phyloP scores from a whole-genome alignment of 768 basidiomycete genomes.

The Naganishia antarctica region DNA sequence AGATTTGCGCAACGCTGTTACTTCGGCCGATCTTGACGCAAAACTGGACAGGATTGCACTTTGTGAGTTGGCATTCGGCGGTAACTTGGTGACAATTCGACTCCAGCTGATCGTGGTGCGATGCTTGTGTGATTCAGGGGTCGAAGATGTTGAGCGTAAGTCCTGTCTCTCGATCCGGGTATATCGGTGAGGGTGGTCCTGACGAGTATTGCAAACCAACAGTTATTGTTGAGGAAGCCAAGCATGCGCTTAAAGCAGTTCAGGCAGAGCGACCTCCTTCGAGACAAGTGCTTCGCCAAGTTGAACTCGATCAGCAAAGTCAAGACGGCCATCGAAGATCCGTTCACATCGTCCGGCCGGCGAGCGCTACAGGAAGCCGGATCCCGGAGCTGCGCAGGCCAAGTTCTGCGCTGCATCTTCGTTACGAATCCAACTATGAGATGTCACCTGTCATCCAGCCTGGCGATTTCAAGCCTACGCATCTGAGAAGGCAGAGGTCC shows the following conservation, averaged over 20 bases:
- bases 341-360: neutral
- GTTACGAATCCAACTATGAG: conserved; percentile 12
- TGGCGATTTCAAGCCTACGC: conserved; percentile 9
- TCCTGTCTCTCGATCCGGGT: neutral
- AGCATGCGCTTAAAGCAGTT: conserved; percentile 41
- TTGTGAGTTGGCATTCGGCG: conserved; percentile 22
- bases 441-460: conserved; percentile 4
- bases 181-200: neutral
- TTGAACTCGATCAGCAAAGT: conserved; percentile 4
- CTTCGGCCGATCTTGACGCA: conserved; percentile 35
- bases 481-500: conserved; percentile 25
- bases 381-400: neutral
- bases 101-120: neutral
- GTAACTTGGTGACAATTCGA: neutral
- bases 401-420: conserved; percentile 8
- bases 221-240: conserved; percentile 44
- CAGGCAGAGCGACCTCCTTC: conserved; percentile 15
- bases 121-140: conserved; percentile 29
- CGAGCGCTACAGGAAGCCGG: neutral
- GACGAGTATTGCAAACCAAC: conserved; percentile 21
- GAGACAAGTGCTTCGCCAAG: conserved; percentile 4
- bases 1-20: conserved; percentile 32
- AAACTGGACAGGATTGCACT: conserved; percentile 33
- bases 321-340: neutral
- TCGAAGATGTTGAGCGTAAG: conserved; percentile 40